These are phyloP conservation scores for Fraxinus velutina DNA, from an alignment of 305 asterid species.

Conservation along the genomic window DNA sequence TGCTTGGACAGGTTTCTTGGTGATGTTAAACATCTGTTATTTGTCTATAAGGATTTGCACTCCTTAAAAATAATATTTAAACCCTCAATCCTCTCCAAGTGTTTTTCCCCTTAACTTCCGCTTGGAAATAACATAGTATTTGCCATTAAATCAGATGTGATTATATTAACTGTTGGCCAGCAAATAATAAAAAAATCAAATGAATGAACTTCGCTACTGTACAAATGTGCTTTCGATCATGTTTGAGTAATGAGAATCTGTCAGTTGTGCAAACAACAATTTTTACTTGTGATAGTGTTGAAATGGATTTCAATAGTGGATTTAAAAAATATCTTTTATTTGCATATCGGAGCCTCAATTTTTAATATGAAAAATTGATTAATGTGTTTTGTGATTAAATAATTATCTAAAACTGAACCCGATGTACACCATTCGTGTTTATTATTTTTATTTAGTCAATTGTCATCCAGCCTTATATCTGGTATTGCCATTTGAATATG, in stretches of 20 bases:
- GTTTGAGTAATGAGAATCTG: background rate
- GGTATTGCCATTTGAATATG: background rate
- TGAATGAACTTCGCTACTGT: background rate
- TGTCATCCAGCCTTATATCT: slow-evolving; percentile 4
- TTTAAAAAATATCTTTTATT: background rate
- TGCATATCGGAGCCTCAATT: background rate
- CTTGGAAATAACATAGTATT: background rate
- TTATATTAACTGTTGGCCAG: slow-evolving; percentile 7
- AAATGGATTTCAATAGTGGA: background rate
- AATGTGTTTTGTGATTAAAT: background rate
- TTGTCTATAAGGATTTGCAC: background rate
- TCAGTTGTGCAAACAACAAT: background rate
- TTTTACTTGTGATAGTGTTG: background rate
- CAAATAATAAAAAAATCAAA: slow-evolving; percentile 5
- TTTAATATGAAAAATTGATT: background rate
- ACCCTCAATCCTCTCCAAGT: slow-evolving; percentile 2
- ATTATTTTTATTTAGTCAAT: background rate
- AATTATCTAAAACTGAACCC: background rate
- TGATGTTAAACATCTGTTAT: background rate
- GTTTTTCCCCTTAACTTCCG: slow-evolving; percentile 8
- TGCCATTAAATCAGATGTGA: background rate
- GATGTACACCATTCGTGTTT: background rate
- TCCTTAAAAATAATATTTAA: background rate
- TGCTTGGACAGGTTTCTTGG: background rate
- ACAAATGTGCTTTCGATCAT: background rate